These are phyloP conservation scores for Colletotrichum sp. DNA, from an alignment of 2,329 filamentous ascomycete genomes.

Conservation along the genomic window DNA sequence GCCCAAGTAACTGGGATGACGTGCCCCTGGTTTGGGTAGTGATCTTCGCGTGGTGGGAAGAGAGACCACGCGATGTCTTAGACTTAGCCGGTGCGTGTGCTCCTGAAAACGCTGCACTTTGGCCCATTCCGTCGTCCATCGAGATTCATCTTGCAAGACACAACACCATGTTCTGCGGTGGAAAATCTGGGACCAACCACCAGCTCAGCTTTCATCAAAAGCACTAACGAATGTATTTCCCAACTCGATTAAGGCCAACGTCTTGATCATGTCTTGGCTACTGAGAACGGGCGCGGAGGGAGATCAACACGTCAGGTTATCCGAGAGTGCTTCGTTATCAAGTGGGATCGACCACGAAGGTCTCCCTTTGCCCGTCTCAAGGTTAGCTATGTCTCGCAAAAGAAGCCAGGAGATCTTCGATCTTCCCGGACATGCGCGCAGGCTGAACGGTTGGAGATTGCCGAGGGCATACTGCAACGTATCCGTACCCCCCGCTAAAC, in stretches of 20 bases:
- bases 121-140: background rate
- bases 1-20: background rate
- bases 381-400: background rate
- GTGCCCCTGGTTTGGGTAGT: background rate
- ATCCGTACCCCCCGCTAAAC: background rate
- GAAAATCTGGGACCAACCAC: background rate
- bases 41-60: background rate
- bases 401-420: background rate
- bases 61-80: background rate
- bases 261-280: background rate
- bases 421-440: background rate
- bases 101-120: background rate
- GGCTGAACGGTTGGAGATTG: constrained; percentile 4
- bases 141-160: background rate
- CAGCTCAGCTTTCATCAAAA: background rate
- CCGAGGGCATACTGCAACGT: background rate
- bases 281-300: background rate
- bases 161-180: background rate
- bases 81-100: background rate
- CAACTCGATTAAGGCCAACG: background rate
- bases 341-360: background rate
- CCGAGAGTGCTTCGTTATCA: background rate
- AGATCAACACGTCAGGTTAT: background rate
- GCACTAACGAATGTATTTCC: background rate
- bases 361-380: background rate